These are phyloP conservation scores for Ochetophila trinervis DNA, from an alignment of 306 rosid genomes.

Conservation along the genomic window DNA sequence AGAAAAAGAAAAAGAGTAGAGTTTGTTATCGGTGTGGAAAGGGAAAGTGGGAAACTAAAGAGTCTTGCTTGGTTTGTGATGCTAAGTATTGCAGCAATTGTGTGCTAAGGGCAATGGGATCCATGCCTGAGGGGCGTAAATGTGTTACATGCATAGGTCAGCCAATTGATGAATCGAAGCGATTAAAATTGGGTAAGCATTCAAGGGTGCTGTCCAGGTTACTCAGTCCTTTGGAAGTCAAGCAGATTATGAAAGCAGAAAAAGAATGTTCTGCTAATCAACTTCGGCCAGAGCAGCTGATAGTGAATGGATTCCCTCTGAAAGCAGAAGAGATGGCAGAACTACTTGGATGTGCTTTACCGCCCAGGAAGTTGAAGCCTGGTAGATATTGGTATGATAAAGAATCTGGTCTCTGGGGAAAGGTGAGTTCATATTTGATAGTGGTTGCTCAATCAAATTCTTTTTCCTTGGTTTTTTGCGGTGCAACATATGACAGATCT, in stretches of 20 bases:
- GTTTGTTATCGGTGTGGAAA: conserved; percentile 84
- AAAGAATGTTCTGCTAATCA: conserved; percentile 96
- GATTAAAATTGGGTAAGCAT: conserved; percentile 75
- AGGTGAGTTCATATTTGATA: conserved; percentile 49
- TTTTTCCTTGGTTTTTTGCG: conserved; percentile 19
- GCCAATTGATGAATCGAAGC: conserved; percentile 87
- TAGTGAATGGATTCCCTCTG: conserved; percentile 72
- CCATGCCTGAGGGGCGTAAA: conserved; percentile 98
- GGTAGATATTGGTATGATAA: conserved; percentile 99
- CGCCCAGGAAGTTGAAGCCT: conserved; percentile 86
- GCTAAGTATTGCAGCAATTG: conserved; percentile 88
- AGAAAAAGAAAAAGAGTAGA: conserved; percentile 76
- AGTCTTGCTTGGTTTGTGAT: conserved; percentile 84
- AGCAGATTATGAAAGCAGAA: conserved; percentile 97
- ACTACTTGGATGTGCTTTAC: conserved; percentile 80
- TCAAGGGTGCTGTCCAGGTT: conserved; percentile 80
- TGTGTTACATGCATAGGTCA: conserved; percentile 85
- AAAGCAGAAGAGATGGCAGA: conserved; percentile 90
- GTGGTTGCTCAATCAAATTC: conserved; percentile 16
- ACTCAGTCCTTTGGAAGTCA: conserved; percentile 94
- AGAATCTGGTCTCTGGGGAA: conserved; percentile 98
- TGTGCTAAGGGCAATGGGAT: conserved; percentile 96
- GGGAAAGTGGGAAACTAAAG: conserved; percentile 99
- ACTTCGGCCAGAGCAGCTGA: conserved; percentile 95
- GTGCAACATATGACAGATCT: not conserved